These are phyloP conservation scores for Phytopythium kandeliae DNA, from an alignment of 352 stramenopile genomes.

Conservation along the genomic window DNA sequence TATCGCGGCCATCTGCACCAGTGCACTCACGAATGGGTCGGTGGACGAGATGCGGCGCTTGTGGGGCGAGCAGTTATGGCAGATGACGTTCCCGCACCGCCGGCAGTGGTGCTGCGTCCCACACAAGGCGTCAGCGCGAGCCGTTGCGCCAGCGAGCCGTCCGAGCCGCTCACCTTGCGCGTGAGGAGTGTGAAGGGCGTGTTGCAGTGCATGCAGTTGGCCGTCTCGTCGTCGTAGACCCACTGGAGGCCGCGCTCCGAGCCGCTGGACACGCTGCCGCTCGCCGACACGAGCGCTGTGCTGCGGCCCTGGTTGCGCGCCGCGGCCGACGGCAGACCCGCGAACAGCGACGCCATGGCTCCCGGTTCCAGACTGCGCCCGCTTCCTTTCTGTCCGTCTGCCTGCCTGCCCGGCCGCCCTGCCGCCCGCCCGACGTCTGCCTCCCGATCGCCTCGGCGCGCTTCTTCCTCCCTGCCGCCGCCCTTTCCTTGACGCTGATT, in stretches of 20 bases:
- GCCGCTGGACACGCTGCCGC: conserved; percentile 9
- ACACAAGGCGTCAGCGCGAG: neutral
- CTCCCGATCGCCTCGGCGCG: too few relatives aligned
- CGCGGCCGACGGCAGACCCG: conserved; percentile 52
- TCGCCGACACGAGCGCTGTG: conserved; percentile 27
- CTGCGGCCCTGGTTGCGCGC: conserved; percentile 42
- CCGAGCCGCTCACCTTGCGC: conserved; percentile 43
- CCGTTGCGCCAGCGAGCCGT: neutral
- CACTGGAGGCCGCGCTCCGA: conserved; percentile 61
- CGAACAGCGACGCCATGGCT: conserved; percentile 68
- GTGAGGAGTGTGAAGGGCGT: conserved; percentile 78
- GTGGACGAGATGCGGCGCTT: conserved; percentile 77
- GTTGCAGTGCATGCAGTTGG: conserved; percentile 87
- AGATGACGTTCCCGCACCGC: conserved; percentile 80
- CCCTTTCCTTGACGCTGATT: conserved; percentile 7
- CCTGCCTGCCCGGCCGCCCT: neutral
- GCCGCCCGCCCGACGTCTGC: too few relatives aligned
- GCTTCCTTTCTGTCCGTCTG: neutral
- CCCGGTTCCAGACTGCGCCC: neutral
- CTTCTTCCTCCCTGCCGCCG: neutral
- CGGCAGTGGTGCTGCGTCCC: conserved; percentile 64
- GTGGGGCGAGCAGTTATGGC: conserved; percentile 82
- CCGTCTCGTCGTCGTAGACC: conserved; percentile 81
- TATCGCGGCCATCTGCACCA: too few relatives aligned
- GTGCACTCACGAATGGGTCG: conserved; percentile 79